Percentiles rank a stretch among this genome's conserved stretches.
These are phyloP conservation scores for Globisporangium takayamanum DNA, from an alignment of 352 stramenopile species.

Conservation along the genomic window DNA sequence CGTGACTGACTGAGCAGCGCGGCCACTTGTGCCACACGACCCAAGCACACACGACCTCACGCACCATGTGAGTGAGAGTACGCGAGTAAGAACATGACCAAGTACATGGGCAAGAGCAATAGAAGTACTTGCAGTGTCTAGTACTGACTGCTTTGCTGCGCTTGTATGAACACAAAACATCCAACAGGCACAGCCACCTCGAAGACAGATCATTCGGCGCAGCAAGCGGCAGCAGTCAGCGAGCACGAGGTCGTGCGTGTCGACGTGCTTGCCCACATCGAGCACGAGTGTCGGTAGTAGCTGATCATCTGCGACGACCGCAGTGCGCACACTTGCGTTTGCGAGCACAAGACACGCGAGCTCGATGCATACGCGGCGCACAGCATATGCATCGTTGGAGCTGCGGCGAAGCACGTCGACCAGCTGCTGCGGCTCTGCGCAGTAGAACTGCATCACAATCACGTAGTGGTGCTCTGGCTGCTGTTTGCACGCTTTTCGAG, in stretches of 20 bases:
- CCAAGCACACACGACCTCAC: not conserved
- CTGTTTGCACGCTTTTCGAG: not conserved
- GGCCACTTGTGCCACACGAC: not conserved
- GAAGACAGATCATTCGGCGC: conserved; percentile 36
- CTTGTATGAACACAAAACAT: too few relatives aligned
- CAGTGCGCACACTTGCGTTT: conserved; percentile 15
- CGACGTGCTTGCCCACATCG: conserved; percentile 23
- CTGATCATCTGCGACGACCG: conserved; percentile 26
- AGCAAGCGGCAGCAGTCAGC: conserved; percentile 40
- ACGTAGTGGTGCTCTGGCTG: not conserved
- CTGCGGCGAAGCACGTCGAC: conserved; percentile 23
- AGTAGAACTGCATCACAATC: conserved; percentile 55
- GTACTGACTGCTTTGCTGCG: not conserved
- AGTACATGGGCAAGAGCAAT: not conserved
- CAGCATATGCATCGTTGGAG: conserved; percentile 32
- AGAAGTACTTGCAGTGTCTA: not conserved
- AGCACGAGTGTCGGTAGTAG: conserved; percentile 26
- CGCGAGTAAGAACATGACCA: not conserved
- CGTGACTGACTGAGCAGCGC: not conserved
- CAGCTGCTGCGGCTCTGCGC: conserved; percentile 27
- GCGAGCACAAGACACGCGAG: conserved; percentile 40
- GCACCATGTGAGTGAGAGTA: conserved; percentile 25
- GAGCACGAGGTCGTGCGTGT: conserved; percentile 27
- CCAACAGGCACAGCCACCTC: conserved; percentile 20
- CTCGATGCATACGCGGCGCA: conserved; percentile 51